phyloP scores from a whole-genome alignment of 2,329 filamentous ascomycete species.

The Paecilomyces variotii region DNA sequence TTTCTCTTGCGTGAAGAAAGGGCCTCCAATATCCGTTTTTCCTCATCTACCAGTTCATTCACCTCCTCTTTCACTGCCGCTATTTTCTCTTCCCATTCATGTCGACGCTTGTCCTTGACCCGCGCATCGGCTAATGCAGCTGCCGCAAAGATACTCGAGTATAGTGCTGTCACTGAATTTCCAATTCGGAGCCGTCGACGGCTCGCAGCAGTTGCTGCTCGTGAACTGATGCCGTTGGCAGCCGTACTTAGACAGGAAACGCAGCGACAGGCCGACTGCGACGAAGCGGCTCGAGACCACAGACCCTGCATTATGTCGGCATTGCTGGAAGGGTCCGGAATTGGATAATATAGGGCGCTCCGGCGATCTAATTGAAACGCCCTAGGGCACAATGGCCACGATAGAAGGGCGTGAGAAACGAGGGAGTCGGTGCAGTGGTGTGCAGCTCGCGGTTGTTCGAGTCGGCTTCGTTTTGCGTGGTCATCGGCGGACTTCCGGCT shows the following conservation, averaged over 20 bases:
- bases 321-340: conserved; percentile 10
- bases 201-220: conserved; percentile 27
- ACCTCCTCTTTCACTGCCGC: conserved; percentile 36
- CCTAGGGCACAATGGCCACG: conserved; percentile 8
- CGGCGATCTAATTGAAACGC: conserved; percentile 8
- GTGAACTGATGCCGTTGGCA: conserved; percentile 26
- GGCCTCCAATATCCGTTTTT: conserved; percentile 25
- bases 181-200: conserved; percentile 31
- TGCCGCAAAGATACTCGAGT: conserved; percentile 36
- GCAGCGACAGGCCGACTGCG: conserved; percentile 34
- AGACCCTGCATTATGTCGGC: conserved; percentile 36
- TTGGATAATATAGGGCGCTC: background rate
- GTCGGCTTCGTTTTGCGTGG: background rate
- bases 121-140: conserved; percentile 34
- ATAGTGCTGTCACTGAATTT: conserved; percentile 37
- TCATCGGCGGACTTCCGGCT: background rate
- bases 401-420: conserved; percentile 2
- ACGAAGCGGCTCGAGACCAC: conserved; percentile 34
- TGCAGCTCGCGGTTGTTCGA: conserved; percentile 1
- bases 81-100: conserved; percentile 35
- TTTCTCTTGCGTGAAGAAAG: conserved; percentile 18
- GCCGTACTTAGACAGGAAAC: conserved; percentile 32
- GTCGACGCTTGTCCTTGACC: conserved; percentile 30
- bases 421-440: conserved; percentile 1
- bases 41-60: conserved; percentile 30